Conservation (phyloP, 345 rosid genomes). For the thale cress (Arabidopsis thaliana) region DNA sequence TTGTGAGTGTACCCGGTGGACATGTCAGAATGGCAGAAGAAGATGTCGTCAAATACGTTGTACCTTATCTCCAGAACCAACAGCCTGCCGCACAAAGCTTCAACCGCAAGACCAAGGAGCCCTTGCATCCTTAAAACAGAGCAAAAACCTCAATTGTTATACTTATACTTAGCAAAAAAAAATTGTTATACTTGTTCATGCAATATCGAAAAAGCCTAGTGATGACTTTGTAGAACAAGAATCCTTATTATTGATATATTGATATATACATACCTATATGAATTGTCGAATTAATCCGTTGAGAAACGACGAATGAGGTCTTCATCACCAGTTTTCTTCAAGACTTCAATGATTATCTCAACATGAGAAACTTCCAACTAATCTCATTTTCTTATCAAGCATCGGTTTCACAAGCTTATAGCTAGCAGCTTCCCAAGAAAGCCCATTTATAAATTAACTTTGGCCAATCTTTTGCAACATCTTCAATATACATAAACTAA, state of each 20-base stretch:
- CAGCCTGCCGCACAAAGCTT: slow-evolving; percentile 22
- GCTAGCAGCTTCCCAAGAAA: slow-evolving; percentile 58
- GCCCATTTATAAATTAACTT: too few species aligned
- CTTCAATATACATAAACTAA: too few species aligned
- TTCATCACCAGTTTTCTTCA: slow-evolving; percentile 52
- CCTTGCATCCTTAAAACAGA: not conserved
- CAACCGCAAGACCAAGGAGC: slow-evolving; percentile 31
- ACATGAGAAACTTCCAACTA: slow-evolving; percentile 44
- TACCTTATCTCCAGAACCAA: slow-evolving; percentile 64
- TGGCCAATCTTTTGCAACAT: too few species aligned
- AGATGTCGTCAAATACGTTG: slow-evolving; percentile 61
- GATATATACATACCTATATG: slow-evolving; percentile 10
- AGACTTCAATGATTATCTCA: slow-evolving; percentile 46
- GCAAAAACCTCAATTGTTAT: not conserved
- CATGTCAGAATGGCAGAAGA: slow-evolving; percentile 55
- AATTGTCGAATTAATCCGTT: not conserved
- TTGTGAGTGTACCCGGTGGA: slow-evolving; percentile 59
- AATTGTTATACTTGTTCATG: not conserved
- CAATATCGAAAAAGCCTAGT: not conserved
- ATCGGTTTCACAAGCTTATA: slow-evolving; percentile 59
- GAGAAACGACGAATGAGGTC: slow-evolving; percentile 50
- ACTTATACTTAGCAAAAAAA: not conserved
- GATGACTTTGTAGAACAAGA: slow-evolving; percentile 27
- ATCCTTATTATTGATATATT: not conserved
- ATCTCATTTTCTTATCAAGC: slow-evolving; percentile 54